These are phyloP conservation scores for Cruciata laevipes DNA, from an alignment of 257 asterid species.

Conservation along the genomic window DNA sequence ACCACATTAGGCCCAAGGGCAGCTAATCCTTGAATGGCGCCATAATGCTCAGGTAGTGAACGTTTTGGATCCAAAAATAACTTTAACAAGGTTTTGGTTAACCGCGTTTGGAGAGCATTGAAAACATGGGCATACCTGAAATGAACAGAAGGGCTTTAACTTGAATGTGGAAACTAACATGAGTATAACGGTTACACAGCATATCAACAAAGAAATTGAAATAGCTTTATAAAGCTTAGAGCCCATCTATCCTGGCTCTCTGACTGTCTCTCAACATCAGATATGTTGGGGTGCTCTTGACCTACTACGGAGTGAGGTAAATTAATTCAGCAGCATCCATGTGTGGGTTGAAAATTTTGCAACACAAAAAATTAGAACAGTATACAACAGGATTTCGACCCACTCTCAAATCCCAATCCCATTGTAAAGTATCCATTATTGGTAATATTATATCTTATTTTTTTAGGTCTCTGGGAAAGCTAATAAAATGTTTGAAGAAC, in stretches of 20 bases:
- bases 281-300: neutral
- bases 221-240: neutral
- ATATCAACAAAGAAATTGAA: neutral
- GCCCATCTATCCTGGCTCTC: neutral
- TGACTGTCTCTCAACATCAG: neutral
- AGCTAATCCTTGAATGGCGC: conserved; percentile 93
- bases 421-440: neutral
- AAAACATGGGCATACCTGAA: conserved; percentile 83
- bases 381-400: neutral
- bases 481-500: neutral
- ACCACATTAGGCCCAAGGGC: conserved; percentile 95
- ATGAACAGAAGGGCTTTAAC: neutral
- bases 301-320: neutral
- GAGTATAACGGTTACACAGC: neutral
- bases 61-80: conserved; percentile 76
- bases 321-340: neutral
- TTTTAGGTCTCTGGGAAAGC: neutral
- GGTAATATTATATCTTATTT: neutral
- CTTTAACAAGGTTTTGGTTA: conserved; percentile 67
- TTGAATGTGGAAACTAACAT: neutral
- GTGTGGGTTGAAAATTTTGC: neutral
- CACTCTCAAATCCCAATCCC: neutral
- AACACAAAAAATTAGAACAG: neutral
- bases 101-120: conserved; percentile 78
- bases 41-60: conserved; percentile 89